Percentiles rank a stretch among this genome's conserved stretches.
These are phyloP conservation scores for Collariella sp. DNA, from an alignment of 495 filamentous ascomycete species.

Conservation along the genomic window DNA sequence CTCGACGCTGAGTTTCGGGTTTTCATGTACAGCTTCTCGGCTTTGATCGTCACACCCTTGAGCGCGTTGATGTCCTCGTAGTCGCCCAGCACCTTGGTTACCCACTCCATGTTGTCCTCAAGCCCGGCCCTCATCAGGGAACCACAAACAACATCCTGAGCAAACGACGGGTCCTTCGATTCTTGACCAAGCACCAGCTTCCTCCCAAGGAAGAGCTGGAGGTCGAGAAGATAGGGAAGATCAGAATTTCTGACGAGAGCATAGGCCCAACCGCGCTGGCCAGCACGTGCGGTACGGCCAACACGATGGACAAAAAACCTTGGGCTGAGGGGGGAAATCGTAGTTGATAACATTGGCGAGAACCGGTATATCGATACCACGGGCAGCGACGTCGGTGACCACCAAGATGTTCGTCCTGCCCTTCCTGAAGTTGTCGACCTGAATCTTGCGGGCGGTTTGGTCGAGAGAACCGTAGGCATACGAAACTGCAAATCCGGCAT, in stretches of 20 bases:
- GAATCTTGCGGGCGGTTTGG: slow-evolving; percentile 81
- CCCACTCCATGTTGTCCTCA: slow-evolving; percentile 66
- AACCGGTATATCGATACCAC: slow-evolving; percentile 95
- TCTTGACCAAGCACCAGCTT: slow-evolving; percentile 62
- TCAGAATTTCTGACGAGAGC: slow-evolving; percentile 79
- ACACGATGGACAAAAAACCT: slow-evolving; percentile 96
- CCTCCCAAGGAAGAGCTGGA: slow-evolving; percentile 88
- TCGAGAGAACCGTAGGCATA: slow-evolving; percentile 91
- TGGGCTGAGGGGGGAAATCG: slow-evolving; percentile 93
- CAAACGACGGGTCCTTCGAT: slow-evolving; percentile 53
- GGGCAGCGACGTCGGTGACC: slow-evolving; percentile 94
- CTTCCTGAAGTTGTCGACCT: slow-evolving; percentile 77
- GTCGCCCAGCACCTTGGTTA: slow-evolving; percentile 65
- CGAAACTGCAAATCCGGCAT: slow-evolving; percentile 77
- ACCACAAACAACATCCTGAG: slow-evolving; percentile 74
- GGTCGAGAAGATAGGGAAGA: slow-evolving; percentile 79
- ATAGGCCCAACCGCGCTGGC: slow-evolving; percentile 87
- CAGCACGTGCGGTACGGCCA: slow-evolving; percentile 88
- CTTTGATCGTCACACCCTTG: slow-evolving; percentile 67
- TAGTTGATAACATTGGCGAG: slow-evolving; percentile 98
- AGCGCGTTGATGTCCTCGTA: slow-evolving; percentile 63
- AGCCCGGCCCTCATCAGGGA: slow-evolving; percentile 58
- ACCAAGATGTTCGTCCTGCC: slow-evolving; percentile 85
- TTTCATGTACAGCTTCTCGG: slow-evolving; percentile 83
- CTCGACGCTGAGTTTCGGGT: slow-evolving; percentile 81